Evolutionary conservation across 2,329 filamentous ascomycete genomes (phyloP).

Genomic region (Lojkania enalia): DNA sequence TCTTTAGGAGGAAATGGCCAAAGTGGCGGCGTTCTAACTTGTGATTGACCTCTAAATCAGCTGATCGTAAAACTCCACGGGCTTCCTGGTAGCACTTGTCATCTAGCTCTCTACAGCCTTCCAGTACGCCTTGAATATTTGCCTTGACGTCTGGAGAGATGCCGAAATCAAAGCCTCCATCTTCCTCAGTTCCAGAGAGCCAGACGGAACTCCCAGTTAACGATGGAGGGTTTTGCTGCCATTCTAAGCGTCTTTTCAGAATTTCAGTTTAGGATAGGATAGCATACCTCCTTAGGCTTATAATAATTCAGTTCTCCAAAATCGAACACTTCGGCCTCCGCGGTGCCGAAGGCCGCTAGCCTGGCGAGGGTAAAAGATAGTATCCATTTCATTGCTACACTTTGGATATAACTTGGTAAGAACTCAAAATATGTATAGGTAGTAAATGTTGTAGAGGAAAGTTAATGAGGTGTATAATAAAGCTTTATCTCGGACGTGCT

Average conservation of each 20-base stretch:
- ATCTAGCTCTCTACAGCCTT: constrained; percentile 3
- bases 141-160: constrained; percentile 1
- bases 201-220: constrained; percentile 2
- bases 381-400: too few relatives aligned
- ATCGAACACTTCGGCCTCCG: too few relatives aligned
- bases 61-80: neutral
- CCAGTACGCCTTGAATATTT: constrained; percentile 1
- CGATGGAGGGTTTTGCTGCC: neutral
- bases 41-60: neutral
- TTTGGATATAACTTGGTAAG: too few relatives aligned
- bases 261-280: neutral
- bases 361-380: too few relatives aligned
- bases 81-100: constrained; percentile 3
- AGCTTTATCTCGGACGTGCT: too few relatives aligned
- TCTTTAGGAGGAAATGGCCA: too few relatives aligned
- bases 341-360: too few relatives aligned
- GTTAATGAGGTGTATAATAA: too few relatives aligned
- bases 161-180: neutral
- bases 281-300: neutral
- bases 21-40: too few relatives aligned
- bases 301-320: too few relatives aligned
- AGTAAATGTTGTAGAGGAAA: too few relatives aligned
- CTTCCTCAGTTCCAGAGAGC: constrained; percentile 3
- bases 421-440: too few relatives aligned
- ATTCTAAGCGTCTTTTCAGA: neutral